phyloP scores from a whole-genome alignment of 768 basidiomycete species.

The Pholiota microspora region DNA sequence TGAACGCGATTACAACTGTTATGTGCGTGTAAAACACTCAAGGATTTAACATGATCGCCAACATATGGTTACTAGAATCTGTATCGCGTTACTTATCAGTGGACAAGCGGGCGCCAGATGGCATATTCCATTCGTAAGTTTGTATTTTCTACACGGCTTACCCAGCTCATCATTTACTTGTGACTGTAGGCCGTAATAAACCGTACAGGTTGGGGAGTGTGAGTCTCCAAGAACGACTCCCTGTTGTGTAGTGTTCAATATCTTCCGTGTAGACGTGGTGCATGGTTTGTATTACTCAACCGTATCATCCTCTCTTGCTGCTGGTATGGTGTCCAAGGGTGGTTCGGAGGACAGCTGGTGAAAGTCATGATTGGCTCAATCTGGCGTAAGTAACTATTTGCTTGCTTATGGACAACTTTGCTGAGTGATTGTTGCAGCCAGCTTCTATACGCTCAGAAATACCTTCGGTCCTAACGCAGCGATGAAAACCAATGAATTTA shows the following conservation, averaged over 20 bases:
- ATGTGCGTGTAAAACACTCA: background rate
- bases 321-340: conserved; percentile 30
- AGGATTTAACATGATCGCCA: too few species aligned
- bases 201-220: conserved; percentile 5
- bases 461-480: conserved; percentile 20
- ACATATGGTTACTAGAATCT: conserved; percentile 17
- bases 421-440: conserved; percentile 15
- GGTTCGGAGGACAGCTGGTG: conserved; percentile 30
- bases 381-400: conserved; percentile 23
- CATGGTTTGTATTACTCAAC: conserved; percentile 27
- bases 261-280: conserved; percentile 21
- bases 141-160: background rate
- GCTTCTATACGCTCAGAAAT: conserved; percentile 29
- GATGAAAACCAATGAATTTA: conserved; percentile 32
- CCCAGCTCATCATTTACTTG: background rate
- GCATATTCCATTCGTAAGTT: conserved; percentile 29
- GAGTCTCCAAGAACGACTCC: too few species aligned
- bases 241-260: too few species aligned
- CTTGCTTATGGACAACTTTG: background rate
- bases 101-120: conserved; percentile 30
- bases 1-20: background rate
- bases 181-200: background rate
- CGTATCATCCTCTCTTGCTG: conserved; percentile 30
- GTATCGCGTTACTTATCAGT: conserved; percentile 24
- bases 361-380: conserved; percentile 31